Conservation (phyloP, 129 eudicot species). For the Heracleum sosnowskyi region DNA sequence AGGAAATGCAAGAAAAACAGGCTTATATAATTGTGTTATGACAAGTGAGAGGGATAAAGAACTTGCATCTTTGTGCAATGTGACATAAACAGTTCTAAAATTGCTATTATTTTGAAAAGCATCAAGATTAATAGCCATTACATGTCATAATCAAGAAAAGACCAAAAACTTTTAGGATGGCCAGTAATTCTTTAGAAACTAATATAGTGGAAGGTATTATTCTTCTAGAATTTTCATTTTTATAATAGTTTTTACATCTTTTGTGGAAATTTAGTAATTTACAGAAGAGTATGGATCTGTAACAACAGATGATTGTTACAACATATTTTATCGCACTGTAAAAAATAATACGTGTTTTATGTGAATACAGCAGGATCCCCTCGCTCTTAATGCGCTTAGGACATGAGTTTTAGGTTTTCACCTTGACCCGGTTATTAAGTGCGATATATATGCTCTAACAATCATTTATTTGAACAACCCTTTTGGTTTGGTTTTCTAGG, state of each 20-base stretch:
- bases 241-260: background rate
- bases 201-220: background rate
- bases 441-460: too few relatives aligned
- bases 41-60: background rate
- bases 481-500: too few relatives aligned
- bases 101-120: background rate
- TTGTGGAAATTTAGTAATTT: too few relatives aligned
- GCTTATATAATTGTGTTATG: background rate
- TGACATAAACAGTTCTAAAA: background rate
- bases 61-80: background rate
- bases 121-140: background rate
- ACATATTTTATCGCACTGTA: too few relatives aligned
- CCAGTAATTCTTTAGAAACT: background rate
- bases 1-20: background rate
- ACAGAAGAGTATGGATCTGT: too few relatives aligned
- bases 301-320: too few relatives aligned
- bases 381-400: too few relatives aligned
- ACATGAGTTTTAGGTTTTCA: too few relatives aligned
- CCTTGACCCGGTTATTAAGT: too few relatives aligned
- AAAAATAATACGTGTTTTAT: too few relatives aligned
- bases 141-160: background rate
- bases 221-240: background rate
- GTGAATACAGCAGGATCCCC: too few relatives aligned
- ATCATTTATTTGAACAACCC: too few relatives aligned
- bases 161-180: background rate